These are phyloP conservation scores for Phytophthora sp. DNA, from an alignment of 352 stramenopile genomes.

Conservation along the genomic window DNA sequence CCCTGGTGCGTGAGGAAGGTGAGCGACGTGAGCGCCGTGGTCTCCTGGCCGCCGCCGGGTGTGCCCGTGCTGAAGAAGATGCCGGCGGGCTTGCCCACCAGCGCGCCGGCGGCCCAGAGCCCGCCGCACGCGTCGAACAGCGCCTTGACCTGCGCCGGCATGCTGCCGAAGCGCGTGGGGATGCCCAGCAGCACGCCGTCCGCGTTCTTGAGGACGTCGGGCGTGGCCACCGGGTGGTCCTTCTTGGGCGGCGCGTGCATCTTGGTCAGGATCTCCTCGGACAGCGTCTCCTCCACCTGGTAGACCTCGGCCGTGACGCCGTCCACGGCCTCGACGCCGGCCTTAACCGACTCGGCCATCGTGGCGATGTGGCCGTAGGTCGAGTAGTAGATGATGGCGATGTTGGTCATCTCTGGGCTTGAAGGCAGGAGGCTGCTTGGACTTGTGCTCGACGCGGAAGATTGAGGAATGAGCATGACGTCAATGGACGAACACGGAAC, in stretches of 20 bases:
- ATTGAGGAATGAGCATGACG: constrained; percentile 34
- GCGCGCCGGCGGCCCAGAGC: constrained; percentile 81
- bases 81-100: constrained; percentile 88
- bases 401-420: constrained; percentile 53
- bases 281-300: constrained; percentile 82
- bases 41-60: constrained; percentile 90
- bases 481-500: constrained; percentile 13
- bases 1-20: constrained; percentile 91
- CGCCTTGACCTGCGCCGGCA: constrained; percentile 90
- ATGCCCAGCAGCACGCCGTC: constrained; percentile 91
- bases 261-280: constrained; percentile 78
- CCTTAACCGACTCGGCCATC: constrained; percentile 80
- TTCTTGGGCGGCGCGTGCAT: constrained; percentile 86
- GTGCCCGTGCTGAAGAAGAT: constrained; percentile 90
- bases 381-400: constrained; percentile 88
- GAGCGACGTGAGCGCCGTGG: constrained; percentile 80
- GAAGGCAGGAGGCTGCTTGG: not conserved
- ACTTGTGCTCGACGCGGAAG: constrained; percentile 26
- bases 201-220: constrained; percentile 66
- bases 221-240: constrained; percentile 64
- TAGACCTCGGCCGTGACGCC: constrained; percentile 73
- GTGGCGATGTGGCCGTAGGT: constrained; percentile 86
- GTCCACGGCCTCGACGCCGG: constrained; percentile 68
- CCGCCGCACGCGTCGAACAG: constrained; percentile 88
- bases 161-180: constrained; percentile 81